Evolutionary conservation across 2,329 filamentous ascomycete species (phyloP).

Genomic region (Achaetomium macrosporum): DNA sequence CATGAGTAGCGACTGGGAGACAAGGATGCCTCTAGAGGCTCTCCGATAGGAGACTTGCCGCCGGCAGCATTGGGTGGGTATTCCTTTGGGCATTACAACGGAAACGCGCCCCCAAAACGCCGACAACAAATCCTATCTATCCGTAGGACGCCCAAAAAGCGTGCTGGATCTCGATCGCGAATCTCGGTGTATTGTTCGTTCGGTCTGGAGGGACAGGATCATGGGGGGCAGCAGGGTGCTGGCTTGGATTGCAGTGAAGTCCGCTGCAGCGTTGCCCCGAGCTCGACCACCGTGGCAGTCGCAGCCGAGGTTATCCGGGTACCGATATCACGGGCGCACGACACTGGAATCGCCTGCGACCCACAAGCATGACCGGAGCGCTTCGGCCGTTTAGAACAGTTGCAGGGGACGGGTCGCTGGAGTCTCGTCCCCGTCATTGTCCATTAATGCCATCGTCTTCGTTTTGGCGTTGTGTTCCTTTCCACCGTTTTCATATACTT

Average conservation of each 20-base stretch:
- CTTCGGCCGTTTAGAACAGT: constrained; percentile 8
- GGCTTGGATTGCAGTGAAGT: not conserved
- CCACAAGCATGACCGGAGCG: constrained; percentile 1
- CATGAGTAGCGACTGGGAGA: no score
- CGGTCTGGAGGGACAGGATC: no score
- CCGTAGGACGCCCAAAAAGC: no score
- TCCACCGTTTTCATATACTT: not conserved
- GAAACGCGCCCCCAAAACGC: no score
- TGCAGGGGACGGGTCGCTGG: constrained; percentile 4
- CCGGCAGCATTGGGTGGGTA: no score
- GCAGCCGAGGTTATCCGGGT: constrained; percentile 25
- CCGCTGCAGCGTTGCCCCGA: constrained; percentile 11
- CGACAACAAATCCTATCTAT: no score
- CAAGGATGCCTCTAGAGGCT: no score
- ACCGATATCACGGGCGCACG: constrained; percentile 21
- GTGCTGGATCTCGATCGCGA: no score
- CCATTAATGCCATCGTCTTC: not conserved
- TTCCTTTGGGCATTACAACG: no score
- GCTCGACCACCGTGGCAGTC: not conserved
- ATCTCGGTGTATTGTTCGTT: no score
- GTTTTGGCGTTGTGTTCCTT: not conserved
- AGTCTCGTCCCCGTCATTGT: constrained; percentile 5
- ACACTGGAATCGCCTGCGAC: constrained; percentile 3
- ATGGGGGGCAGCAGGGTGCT: no score
- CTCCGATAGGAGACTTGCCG: no score